phyloP scores from a whole-genome alignment of 306 rosid species.

The Astragalus glycyphyllos region DNA sequence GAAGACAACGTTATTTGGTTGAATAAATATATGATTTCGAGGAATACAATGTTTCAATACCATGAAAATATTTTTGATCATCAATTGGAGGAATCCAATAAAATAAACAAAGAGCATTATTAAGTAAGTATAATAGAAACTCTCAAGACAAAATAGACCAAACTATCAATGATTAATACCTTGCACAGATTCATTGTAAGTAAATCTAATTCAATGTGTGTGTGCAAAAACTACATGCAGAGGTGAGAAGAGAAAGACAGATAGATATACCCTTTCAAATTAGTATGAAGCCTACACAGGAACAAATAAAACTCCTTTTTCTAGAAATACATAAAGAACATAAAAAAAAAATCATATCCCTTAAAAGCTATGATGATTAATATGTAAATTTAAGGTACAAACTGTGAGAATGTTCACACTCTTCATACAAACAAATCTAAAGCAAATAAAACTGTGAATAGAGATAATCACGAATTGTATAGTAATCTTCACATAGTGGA shows the following conservation, averaged over 20 bases:
- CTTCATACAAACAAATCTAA: conserved; percentile 37
- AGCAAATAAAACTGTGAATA: conserved; percentile 88
- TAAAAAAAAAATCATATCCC: conserved; percentile 11
- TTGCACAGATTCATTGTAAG: conserved; percentile 1
- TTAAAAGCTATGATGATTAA: conserved; percentile 18
- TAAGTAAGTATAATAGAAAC: no score
- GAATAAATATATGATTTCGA: no score
- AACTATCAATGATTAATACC: not conserved
- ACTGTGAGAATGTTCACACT: conserved; percentile 4
- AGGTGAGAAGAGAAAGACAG: not conserved
- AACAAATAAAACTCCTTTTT: conserved; percentile 36
- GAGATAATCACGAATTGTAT: conserved; percentile 78
- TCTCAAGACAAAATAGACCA: no score
- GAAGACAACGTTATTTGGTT: no score
- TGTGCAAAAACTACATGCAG: not conserved
- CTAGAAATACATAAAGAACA: not conserved
- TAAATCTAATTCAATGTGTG: not conserved
- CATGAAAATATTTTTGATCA: no score
- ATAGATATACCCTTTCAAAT: not conserved
- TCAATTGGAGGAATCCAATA: no score
- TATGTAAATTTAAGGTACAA: conserved; percentile 5
- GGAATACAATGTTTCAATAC: no score
- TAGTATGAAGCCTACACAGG: conserved; percentile 4
- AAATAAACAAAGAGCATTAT: no score
- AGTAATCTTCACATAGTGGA: conserved; percentile 87